Conservation (phyloP, 1,139 yeast genomes). For the Pichia sp. region DNA sequence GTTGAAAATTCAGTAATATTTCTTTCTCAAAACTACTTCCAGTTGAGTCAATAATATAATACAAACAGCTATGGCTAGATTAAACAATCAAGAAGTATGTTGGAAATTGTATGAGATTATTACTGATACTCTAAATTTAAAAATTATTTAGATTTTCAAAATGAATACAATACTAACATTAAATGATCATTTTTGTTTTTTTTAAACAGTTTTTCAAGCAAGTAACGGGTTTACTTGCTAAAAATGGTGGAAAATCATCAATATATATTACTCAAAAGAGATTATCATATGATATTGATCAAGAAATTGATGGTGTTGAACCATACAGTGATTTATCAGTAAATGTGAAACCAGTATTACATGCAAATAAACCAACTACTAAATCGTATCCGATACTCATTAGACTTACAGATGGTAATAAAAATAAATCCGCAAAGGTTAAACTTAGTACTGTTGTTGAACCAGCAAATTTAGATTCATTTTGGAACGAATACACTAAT, state of each 20-base stretch:
- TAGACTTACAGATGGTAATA: constrained; percentile 56
- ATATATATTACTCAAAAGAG: constrained; percentile 40
- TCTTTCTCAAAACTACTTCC: neutral
- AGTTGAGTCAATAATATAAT: neutral
- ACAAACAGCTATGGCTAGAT: constrained; percentile 11
- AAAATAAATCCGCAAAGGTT: constrained; percentile 23
- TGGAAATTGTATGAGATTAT: no score
- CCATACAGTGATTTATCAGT: constrained; percentile 15
- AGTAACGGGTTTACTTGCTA: constrained; percentile 26
- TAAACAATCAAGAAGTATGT: constrained; percentile 20
- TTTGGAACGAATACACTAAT: constrained; percentile 26
- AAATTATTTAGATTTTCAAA: neutral
- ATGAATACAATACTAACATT: neutral
- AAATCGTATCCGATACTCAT: constrained; percentile 43
- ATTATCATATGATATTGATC: constrained; percentile 25
- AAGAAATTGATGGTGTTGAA: constrained; percentile 17
- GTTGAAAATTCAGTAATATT: neutral
- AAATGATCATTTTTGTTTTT: neutral
- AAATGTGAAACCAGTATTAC: constrained; percentile 12
- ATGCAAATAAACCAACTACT: constrained; percentile 5
- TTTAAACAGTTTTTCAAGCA: constrained; percentile 33
- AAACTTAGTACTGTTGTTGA: constrained; percentile 28
- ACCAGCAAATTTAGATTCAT: constrained; percentile 23
- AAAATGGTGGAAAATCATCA: constrained; percentile 36
- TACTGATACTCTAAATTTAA: no score